These are phyloP conservation scores for Torrubiella hemipterigena DNA, from an alignment of 2,329 filamentous ascomycete genomes.

Conservation along the genomic window DNA sequence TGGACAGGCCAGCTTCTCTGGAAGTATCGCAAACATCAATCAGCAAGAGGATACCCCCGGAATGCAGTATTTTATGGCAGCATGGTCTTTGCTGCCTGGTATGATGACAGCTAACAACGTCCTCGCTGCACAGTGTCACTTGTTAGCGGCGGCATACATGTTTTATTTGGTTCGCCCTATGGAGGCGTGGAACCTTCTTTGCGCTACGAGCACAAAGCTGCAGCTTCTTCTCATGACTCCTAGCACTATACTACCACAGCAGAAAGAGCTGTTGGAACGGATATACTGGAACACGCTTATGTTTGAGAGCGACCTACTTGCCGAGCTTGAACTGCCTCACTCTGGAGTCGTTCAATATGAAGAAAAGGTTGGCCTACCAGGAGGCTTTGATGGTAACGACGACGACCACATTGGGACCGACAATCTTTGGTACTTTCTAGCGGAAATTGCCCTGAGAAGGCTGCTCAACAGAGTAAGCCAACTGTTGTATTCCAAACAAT, in stretches of 20 bases:
- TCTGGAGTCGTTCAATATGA: constrained; percentile 76
- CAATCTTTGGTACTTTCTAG: constrained; percentile 77
- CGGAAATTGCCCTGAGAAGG: constrained; percentile 67
- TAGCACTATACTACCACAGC: constrained; percentile 55
- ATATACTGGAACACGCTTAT: constrained; percentile 79
- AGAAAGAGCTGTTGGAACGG: constrained; percentile 61
- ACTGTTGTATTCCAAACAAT: constrained; percentile 66
- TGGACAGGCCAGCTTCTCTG: constrained; percentile 62
- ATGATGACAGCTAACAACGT: constrained; percentile 74
- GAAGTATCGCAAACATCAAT: constrained; percentile 63
- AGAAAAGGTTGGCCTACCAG: constrained; percentile 66
- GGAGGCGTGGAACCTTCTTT: constrained; percentile 72
- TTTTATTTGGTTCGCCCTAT: constrained; percentile 74
- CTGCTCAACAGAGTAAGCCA: constrained; percentile 70
- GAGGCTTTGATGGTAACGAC: constrained; percentile 64
- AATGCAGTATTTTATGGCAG: constrained; percentile 67
- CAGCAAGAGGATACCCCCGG: constrained; percentile 62
- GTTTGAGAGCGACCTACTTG: constrained; percentile 69
- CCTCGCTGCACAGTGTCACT: constrained; percentile 66
- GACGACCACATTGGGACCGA: constrained; percentile 54
- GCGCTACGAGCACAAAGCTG: constrained; percentile 69
- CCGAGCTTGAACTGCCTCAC: constrained; percentile 70
- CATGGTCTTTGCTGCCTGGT: constrained; percentile 64
- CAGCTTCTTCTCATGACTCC: constrained; percentile 67
- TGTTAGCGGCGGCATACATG: constrained; percentile 69